Base-by-base conservation (phyloP, 2,329 filamentous ascomycete species). In the Verticillium zaregamsianum region DNA sequence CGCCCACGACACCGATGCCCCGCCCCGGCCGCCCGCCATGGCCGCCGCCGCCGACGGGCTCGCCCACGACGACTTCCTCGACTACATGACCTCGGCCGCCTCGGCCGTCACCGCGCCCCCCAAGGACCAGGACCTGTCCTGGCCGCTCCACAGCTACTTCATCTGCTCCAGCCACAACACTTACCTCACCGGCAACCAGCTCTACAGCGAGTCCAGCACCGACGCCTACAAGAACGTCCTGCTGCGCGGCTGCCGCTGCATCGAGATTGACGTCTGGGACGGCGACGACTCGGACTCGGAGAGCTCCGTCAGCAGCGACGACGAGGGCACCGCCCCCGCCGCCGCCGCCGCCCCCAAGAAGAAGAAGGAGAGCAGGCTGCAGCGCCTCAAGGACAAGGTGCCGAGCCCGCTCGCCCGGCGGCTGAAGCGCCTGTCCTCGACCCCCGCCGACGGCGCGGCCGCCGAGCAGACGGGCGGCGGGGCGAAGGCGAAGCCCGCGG, bases 191-290 rank as follows among this genome's bases (percentile, higher is more conserved):
- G 93, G 93, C 28, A 91, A 94, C 71, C 93, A 97, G 78, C 86
- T 97, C 15, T 92, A 86, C 63, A 94, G 92, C 68, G 87, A 90
- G 64, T 95, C 92, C 59, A 96, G 93, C 72, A 92, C 92, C 0
- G 90, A 93, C 67, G 90, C 91, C 2, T 97, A 97, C 79, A 92
- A 92, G 67, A 89, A 89, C 58, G 92, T 93, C 11, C 80, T 97
- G 61, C 85, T 92, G 68, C 87, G 91, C 59, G 93, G 92, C 2
- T 96, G 93, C 69, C 89, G 93, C 20, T 97, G 93, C 75, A 89
- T 97, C 63, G 93, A 97, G 77, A 91, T 97, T 63, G 93, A 97
- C 71, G 96, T 95, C 69, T 97, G 93, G 93, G 92, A 97, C 72
- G 93, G 93, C 52, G 87, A 90, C 61, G 89, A 93, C 69, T 92